Percentiles rank a stretch among this genome's conserved stretches.
These are phyloP conservation scores for Rhexocercosporidium sp. DNA, from an alignment of 2,329 filamentous ascomycete genomes.

Conservation along the genomic window DNA sequence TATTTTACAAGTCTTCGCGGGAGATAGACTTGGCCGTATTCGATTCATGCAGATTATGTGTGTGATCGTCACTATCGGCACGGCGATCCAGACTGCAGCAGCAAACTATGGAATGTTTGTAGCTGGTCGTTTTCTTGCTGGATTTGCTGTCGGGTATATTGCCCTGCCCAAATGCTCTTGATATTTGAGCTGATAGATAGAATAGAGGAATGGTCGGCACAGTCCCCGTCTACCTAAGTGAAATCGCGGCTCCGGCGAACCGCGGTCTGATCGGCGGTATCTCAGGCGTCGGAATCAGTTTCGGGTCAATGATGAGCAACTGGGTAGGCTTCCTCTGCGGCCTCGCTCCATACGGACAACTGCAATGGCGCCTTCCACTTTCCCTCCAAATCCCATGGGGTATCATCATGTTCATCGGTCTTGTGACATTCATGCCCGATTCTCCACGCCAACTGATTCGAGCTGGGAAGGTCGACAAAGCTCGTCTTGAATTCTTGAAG, in stretches of 20 bases:
- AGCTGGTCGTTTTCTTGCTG: constrained; percentile 53
- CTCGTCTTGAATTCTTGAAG: constrained; percentile 52
- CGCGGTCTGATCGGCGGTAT: constrained; percentile 40
- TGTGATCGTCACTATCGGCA: constrained; percentile 59
- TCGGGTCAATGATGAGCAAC: constrained; percentile 61
- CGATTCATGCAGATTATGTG: constrained; percentile 60
- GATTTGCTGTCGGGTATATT: constrained; percentile 50
- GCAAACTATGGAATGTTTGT: constrained; percentile 61
- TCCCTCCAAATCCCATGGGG: constrained; percentile 62
- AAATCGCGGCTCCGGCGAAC: constrained; percentile 35
- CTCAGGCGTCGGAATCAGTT: constrained; percentile 58
- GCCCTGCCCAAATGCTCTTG: background rate
- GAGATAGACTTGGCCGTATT: constrained; percentile 57
- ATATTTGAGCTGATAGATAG: background rate
- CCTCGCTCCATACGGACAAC: constrained; percentile 56
- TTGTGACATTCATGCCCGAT: constrained; percentile 60
- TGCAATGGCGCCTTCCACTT: constrained; percentile 61
- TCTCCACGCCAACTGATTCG: constrained; percentile 59
- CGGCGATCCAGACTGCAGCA: constrained; percentile 57
- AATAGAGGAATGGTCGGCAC: constrained; percentile 32
- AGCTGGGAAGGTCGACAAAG: constrained; percentile 53
- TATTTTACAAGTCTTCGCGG: constrained; percentile 58
- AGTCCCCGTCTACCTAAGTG: constrained; percentile 39
- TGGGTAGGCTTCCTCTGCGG: constrained; percentile 62
- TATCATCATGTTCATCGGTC: constrained; percentile 56